phyloP scores from a whole-genome alignment of 208 protist species.

The Angomonas ambiguus region DNA sequence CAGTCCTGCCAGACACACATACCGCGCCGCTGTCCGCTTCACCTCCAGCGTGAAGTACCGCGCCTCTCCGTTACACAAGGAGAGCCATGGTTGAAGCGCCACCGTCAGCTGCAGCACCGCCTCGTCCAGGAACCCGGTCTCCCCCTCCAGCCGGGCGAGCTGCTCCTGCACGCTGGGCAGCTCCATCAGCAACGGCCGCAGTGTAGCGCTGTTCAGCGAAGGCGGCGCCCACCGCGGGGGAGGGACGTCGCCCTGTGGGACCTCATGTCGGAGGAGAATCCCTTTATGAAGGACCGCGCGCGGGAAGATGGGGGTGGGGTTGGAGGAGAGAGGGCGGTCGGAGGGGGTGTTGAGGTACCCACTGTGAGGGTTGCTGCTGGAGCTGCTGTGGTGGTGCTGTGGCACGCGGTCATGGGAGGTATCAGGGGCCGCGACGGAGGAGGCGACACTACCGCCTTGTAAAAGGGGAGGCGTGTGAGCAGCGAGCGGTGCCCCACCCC shows the following conservation, averaged over 20 bases:
- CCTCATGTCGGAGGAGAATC: slow-evolving; percentile 5
- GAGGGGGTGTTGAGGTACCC: neutral
- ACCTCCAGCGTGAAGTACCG: neutral
- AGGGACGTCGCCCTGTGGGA: neutral
- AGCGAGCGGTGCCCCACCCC: neutral
- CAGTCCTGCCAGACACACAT: neutral
- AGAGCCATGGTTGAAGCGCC: neutral
- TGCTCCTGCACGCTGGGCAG: neutral
- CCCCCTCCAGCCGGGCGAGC: neutral
- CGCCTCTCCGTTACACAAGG: neutral
- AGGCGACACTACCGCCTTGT: neutral
- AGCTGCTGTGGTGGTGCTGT: neutral
- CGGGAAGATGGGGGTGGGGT: neutral
- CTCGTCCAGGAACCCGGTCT: neutral
- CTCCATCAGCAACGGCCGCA: slow-evolving; percentile 4
- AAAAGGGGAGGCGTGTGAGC: neutral
- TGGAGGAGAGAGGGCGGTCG: neutral
- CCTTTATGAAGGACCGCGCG: neutral
- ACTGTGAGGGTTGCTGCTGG: slow-evolving; percentile 4
- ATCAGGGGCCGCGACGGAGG: neutral
- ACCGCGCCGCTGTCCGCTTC: neutral
- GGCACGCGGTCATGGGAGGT: neutral
- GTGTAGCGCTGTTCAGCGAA: neutral
- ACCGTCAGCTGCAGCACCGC: neutral
- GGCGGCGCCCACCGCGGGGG: neutral